Base-by-base conservation (phyloP, 164 flowering plant species). In the Amborella trichopoda region DNA sequence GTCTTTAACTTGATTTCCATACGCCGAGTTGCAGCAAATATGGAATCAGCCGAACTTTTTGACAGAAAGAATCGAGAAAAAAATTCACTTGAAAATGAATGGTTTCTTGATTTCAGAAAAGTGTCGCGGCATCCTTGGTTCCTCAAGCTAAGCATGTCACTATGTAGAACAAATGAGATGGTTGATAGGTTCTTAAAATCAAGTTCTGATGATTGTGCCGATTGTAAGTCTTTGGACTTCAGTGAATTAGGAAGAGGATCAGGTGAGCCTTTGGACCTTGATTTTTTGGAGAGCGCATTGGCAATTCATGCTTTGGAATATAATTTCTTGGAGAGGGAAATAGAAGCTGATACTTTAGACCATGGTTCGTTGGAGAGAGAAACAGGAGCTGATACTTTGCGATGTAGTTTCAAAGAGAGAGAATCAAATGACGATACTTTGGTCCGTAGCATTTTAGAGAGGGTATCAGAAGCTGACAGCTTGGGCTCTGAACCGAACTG, bases 1-100 rank as follows among this genome's bases (percentile, higher is more conserved):
- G 44, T 45, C 41, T 49, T 61, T 23, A 91, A 88, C 64, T 74
- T 84, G 24, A 33, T 27, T 33, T 75, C 66, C 12, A 63, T 71
- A 30, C 40, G 47, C 51, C 54, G 54, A 44, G 70, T 75, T 48
- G 72, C 75, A 14, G 39, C 54, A 41, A 71, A 63, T 49, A 81
- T 83, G 84, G 64, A 60, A 60, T 50, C 60, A 1, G 46, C 38
- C 3, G 59, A 46, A 13, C 45, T 42, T 21, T 55, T 55, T 40
- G n/a, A 18, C 5, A 41, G 13, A 3, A 23, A 28, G 28, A 47
- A 40, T 28, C 14, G 21, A 21, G 3, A 11, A 28, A 13, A 23
- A 12, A 18, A 41, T 24, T 28, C 49, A 38, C 25, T 48, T 26
- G 62, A 26, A 50, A 51, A 61, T 28, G 10, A 19, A 24, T 54